Evolutionary conservation across 169 alveolate species (phyloP), one percentile per base, ranked within the genome.

Genomic region (Cryptosporidium xiaoi): DNA sequence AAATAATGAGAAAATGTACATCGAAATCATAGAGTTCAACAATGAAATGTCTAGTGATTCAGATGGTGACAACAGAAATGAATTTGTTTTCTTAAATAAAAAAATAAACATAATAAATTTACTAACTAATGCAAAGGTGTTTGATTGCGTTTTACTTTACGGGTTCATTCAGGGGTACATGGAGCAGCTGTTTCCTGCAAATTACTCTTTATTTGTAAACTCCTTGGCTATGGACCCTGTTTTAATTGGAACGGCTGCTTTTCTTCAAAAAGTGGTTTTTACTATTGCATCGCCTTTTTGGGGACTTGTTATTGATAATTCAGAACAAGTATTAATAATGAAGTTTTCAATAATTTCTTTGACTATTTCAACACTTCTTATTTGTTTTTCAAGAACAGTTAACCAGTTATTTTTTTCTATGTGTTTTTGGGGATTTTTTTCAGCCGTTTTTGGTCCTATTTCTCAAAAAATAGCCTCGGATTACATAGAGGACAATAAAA

Each of bases 371-470:
- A 34, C 71, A 3, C 44, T 77, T 2, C 29, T 77, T 33, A 40
- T 77, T 24, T 77, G 77, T 40, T 60, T 77, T 24, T 77, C 83
- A 8, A 60, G 51, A 29, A 77, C 56, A 2, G 46, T 44, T 36
- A 2, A 62, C 20, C 33, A 6, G 24, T 15, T 62, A 20, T 77
- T 56, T 64, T 77, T 60, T 77, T 13, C 65, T 15, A 77, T 77
- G 87, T 77, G 87, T 36, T 62, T 77, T 77, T 77, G 87, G 69
- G 87, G 87, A 34, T 77, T 60, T 33, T 58, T 77, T 62, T 77
- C 87, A 3, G 71, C 87, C 20, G 64, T 56, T 2, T 53, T 77
- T 44, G 87, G 87, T 24, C 71, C 71, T 24, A 24, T 77, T 16
- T 77, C 87, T 15, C 87, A 77, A 62, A 77, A 77, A 7, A 60